Evolutionary conservation across 1,139 yeast species (phyloP).

Genomic region (Suhomyces kunorum): DNA sequence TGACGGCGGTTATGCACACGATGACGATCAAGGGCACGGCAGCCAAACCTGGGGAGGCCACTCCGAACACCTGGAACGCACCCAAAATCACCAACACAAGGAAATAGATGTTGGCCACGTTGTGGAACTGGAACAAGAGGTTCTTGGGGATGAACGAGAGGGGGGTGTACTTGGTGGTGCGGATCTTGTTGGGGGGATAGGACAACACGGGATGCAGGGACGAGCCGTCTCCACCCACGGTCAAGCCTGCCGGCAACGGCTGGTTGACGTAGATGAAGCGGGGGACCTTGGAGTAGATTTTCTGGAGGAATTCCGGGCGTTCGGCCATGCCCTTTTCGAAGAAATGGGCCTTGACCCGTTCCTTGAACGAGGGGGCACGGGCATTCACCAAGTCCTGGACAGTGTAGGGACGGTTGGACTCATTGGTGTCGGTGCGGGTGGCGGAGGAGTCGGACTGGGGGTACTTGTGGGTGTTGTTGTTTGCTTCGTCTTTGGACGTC

Average conservation of each 20-base stretch:
- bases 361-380: constrained; percentile 36
- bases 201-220: constrained; percentile 43
- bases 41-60: constrained; percentile 81
- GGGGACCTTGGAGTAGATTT: constrained; percentile 38
- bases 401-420: constrained; percentile 8
- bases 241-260: constrained; percentile 34
- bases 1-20: constrained; percentile 82
- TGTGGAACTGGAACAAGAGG: constrained; percentile 73
- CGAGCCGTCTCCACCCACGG: constrained; percentile 10
- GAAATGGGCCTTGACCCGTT: constrained; percentile 29
- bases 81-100: constrained; percentile 79
- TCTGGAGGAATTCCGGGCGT: constrained; percentile 39
- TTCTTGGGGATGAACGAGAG: constrained; percentile 86
- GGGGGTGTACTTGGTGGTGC: constrained; percentile 96
- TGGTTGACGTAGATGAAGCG: constrained; percentile 42
- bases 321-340: constrained; percentile 34
- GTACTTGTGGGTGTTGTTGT: constrained; percentile 6
- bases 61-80: constrained; percentile 88
- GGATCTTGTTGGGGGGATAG: constrained; percentile 86
- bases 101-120: constrained; percentile 89
- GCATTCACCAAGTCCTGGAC: constrained; percentile 28
- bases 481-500: constrained; percentile 10
- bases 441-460: constrained; percentile 4
- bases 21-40: constrained; percentile 95
- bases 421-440: constrained; percentile 2